Evolutionary conservation across 768 basidiomycete species (phyloP), one percentile per base, ranked within the genome.

Genomic region (Mycena alexandri): DNA sequence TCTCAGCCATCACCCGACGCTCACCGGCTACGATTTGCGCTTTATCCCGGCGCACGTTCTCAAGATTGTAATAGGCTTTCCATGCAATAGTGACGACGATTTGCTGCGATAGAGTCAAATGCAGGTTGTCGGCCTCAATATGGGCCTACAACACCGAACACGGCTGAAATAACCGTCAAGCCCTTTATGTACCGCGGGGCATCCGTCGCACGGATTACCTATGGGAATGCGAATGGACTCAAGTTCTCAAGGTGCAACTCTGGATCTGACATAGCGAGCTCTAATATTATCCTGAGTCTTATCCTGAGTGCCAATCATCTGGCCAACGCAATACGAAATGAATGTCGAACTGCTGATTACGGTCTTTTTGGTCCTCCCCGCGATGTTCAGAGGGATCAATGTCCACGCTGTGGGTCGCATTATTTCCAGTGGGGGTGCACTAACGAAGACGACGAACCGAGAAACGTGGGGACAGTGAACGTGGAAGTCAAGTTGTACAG

Each of bases 341-440:
- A 71, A 71, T 2, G 52, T 62, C 38, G 66, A 58, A 33, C 60
- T 56, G 17, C 53, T 41, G 52, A 66, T 64, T n/a, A 71, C 54
- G 16, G 65, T 63, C 44, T 65, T 67, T 44, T 71, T 71, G 14
- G 69, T 71, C 33, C 69, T 36, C 29, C 69, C 69, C 34, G 69
- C 64, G 16, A 63, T 7, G 42, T 71, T 67, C 24, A 66, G 34
- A 1, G 69, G 69, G 21, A 68, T 62, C 43, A 71, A 50, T 47
- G 65, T 61, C 65, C 59, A 67, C 36, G 44, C 58, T 60, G 24
- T 24, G 13, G 22, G 25, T 10, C 10, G 17, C 1, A 42, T 34
- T 3, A 41, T 66, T 16, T n/a, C n/a, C 19, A 4, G 52, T 24
- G 13, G 22, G n/a, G 13, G 41, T 14, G 14, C 13, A 61, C 25